These are phyloP conservation scores for Candida endomychidarum DNA, from an alignment of 805 yeast genomes.

Conservation along the genomic window DNA sequence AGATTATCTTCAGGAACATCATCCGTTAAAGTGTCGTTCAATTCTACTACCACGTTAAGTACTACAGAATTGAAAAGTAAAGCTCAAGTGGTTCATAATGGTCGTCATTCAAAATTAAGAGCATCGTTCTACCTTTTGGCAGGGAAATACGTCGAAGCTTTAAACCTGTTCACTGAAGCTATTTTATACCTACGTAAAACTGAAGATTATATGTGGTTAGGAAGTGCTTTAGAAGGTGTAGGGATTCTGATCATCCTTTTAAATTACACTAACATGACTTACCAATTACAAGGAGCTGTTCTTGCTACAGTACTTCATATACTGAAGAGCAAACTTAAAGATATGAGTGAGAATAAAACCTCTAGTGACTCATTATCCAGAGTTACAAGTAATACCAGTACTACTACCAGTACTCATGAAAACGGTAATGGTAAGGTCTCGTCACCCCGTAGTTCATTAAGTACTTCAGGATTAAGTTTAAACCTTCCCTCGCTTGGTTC, in stretches of 20 bases:
- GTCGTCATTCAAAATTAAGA: constrained; percentile 71
- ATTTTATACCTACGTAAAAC: constrained; percentile 54
- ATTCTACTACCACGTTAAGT: neutral
- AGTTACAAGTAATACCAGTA: constrained; percentile 4
- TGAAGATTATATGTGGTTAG: constrained; percentile 85
- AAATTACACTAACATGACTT: constrained; percentile 53
- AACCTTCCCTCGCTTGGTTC: constrained; percentile 25
- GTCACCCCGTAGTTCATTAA: constrained; percentile 37
- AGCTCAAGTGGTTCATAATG: constrained; percentile 50
- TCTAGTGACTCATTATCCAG: constrained; percentile 33
- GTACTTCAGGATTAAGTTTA: constrained; percentile 24
- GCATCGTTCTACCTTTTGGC: constrained; percentile 79
- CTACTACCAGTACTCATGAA: neutral
- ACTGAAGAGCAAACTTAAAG: constrained; percentile 25
- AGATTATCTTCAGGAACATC: constrained; percentile 38
- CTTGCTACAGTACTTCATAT: constrained; percentile 33
- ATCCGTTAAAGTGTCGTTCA: constrained; percentile 34
- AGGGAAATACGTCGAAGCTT: constrained; percentile 73
- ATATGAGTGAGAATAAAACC: constrained; percentile 15
- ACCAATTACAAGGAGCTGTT: constrained; percentile 45
- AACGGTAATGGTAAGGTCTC: constrained; percentile 8
- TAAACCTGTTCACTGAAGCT: constrained; percentile 75
- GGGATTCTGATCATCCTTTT: constrained; percentile 65
- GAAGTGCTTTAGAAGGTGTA: constrained; percentile 80
- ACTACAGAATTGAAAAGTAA: constrained; percentile 31